Conservation (phyloP, 768 basidiomycete species). For the Termitomyces bulborhizus region DNA sequence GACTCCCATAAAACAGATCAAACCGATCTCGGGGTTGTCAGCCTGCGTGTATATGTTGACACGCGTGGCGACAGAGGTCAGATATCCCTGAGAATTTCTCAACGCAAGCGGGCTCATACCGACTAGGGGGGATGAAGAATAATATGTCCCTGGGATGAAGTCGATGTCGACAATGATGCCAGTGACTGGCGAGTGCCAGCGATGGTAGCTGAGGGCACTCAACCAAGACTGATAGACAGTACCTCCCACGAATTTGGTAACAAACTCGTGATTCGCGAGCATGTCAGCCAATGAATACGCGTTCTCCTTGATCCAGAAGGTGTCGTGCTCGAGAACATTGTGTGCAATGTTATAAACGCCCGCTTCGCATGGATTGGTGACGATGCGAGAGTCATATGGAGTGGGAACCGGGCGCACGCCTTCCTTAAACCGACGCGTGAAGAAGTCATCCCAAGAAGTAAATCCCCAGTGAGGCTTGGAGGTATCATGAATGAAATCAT, state of each 20-base stretch:
- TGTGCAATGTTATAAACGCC: slow-evolving; percentile 30
- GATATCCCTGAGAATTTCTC: slow-evolving; percentile 28
- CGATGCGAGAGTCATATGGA: slow-evolving; percentile 19
- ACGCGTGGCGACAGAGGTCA: slow-evolving; percentile 41
- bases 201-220: slow-evolving; percentile 41
- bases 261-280: slow-evolving; percentile 28
- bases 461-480: slow-evolving; percentile 4
- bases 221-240: slow-evolving; percentile 48
- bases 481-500: slow-evolving; percentile 3
- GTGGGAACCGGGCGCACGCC: slow-evolving; percentile 27
- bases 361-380: slow-evolving; percentile 45
- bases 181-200: slow-evolving; percentile 47
- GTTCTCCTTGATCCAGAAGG: slow-evolving; percentile 49
- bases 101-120: slow-evolving; percentile 9
- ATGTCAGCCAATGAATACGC: slow-evolving; percentile 46
- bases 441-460: slow-evolving; percentile 35
- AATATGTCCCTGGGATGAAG: slow-evolving; percentile 40
- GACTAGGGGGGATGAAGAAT: slow-evolving; percentile 9
- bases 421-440: slow-evolving; percentile 31
- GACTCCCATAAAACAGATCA: slow-evolving; percentile 35
- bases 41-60: slow-evolving; percentile 50
- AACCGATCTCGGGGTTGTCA: slow-evolving; percentile 41
- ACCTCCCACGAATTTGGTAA: slow-evolving; percentile 32
- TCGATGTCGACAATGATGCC: slow-evolving; percentile 31
- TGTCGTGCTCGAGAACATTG: slow-evolving; percentile 30